These are phyloP conservation scores for Trichoderma afroharzianum DNA, from an alignment of 2,329 filamentous ascomycete species.

Conservation along the genomic window DNA sequence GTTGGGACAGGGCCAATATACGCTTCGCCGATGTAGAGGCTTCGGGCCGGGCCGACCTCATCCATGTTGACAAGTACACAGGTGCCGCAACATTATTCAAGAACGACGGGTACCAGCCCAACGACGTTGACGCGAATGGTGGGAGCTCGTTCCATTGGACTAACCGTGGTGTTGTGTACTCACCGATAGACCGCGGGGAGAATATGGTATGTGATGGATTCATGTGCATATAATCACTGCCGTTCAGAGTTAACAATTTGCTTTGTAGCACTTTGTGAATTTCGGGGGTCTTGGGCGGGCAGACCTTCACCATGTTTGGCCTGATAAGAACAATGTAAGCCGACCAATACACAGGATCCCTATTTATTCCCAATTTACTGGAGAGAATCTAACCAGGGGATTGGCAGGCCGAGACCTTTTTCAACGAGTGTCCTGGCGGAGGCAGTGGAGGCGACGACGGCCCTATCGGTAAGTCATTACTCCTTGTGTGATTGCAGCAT, in stretches of 20 bases:
- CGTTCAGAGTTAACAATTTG: neutral
- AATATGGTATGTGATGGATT: neutral
- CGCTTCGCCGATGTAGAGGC: neutral
- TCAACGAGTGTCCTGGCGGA: neutral
- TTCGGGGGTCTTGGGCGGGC: neutral
- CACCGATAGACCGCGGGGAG: neutral
- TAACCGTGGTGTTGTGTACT: neutral
- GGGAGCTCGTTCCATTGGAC: neutral
- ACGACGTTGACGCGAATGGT: neutral
- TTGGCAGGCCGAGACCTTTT: neutral
- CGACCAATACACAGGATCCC: neutral
- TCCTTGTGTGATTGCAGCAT: too few species aligned
- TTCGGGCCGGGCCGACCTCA: constrained; percentile 1
- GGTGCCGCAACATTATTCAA: neutral
- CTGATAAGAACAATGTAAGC: neutral
- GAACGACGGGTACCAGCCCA: neutral
- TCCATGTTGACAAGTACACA: neutral
- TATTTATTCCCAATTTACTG: neutral
- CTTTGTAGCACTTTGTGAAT: neutral
- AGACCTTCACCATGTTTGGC: neutral
- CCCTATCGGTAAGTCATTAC: neutral
- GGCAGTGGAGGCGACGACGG: neutral
- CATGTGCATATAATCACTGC: neutral
- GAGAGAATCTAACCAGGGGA: neutral
- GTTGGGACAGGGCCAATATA: neutral